Percentiles rank a stretch among this genome's conserved stretches.
Evolutionary conservation across 306 rosid genomes (phyloP).

Genomic region (Aeschynomene evenia): DNA sequence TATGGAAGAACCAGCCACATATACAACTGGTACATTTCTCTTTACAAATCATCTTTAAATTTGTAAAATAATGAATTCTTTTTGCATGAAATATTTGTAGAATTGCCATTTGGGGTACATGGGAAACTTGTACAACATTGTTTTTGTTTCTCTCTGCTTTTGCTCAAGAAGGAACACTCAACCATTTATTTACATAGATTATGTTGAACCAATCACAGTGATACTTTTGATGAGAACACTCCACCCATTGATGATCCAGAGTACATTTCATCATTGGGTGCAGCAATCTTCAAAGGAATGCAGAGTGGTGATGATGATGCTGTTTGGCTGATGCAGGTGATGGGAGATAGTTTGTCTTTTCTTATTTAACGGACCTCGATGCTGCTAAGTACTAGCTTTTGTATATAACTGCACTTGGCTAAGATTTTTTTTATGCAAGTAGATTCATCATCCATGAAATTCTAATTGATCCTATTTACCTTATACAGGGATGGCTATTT

Average conservation of each 20-base stretch:
- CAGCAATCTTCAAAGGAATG: slow-evolving; percentile 78
- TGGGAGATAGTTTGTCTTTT: neutral
- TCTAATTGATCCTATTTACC: neutral
- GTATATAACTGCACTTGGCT: neutral
- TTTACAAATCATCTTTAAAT: slow-evolving; percentile 7
- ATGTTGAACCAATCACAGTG: slow-evolving; percentile 52
- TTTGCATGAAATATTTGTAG: slow-evolving; percentile 4
- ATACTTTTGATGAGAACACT: slow-evolving; percentile 95
- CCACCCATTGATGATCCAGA: slow-evolving; percentile 82
- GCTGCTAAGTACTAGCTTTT: slow-evolving; percentile 13
- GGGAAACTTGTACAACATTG: slow-evolving; percentile 4
- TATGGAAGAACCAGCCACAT: slow-evolving; percentile 83
- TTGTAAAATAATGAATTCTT: neutral
- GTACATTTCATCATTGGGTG: slow-evolving; percentile 83
- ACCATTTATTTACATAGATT: slow-evolving; percentile 2
- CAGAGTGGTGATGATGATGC: slow-evolving; percentile 75
- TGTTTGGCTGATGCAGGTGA: slow-evolving; percentile 96
- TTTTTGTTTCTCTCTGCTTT: neutral
- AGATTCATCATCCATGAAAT: slow-evolving; percentile 13
- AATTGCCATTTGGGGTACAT: slow-evolving; percentile 6
- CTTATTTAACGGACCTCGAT: no score
- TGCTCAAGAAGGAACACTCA: slow-evolving; percentile 7
- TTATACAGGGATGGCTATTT: slow-evolving; percentile 80
- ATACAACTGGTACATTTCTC: slow-evolving; percentile 73
- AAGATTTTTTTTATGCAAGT: slow-evolving; percentile 21